Conservation (phyloP, 2,329 filamentous ascomycete species). For the Ophiostoma fasciatum region DNA sequence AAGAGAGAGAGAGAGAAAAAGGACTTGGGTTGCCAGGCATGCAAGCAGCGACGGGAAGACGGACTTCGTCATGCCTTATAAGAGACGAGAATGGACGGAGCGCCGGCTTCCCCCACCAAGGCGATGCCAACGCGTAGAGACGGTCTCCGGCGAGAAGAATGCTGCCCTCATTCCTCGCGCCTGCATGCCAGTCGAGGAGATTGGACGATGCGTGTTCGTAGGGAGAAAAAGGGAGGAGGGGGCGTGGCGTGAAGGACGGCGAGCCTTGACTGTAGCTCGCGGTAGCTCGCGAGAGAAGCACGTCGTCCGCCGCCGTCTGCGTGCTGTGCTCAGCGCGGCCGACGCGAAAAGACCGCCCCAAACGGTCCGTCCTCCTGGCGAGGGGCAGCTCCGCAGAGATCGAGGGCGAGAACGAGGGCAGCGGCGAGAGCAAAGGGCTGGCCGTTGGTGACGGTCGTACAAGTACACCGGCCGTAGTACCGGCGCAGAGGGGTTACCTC, state of each 20-base stretch:
- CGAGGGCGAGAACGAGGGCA: not conserved
- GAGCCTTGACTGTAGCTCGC: too few relatives aligned
- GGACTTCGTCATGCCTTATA: constrained; percentile 10
- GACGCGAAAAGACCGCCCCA: too few relatives aligned
- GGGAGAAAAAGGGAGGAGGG: too few relatives aligned
- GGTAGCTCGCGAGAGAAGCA: too few relatives aligned
- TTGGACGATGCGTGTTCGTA: too few relatives aligned
- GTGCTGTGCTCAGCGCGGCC: too few relatives aligned
- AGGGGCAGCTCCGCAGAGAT: not conserved
- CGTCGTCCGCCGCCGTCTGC: too few relatives aligned
- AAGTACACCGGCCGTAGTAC: not conserved
- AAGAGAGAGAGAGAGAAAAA: constrained; percentile 3
- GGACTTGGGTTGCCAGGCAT: constrained; percentile 8
- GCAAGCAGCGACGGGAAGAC: constrained; percentile 5
- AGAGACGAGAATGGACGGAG: constrained; percentile 3
- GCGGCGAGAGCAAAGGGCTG: not conserved
- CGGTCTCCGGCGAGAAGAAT: constrained; percentile 5
- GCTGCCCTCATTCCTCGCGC: constrained; percentile 9
- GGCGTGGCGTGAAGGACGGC: too few relatives aligned
- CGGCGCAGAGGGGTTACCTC: not conserved
- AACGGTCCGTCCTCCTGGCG: not conserved
- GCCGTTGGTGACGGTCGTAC: not conserved
- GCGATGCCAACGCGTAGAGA: constrained; percentile 9
- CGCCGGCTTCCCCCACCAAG: too few relatives aligned
- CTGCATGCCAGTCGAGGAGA: constrained; percentile 9